Evolutionary conservation across 495 filamentous ascomycete genomes (phyloP).

Genomic region (Pseudoneurospora amorphoporcata): DNA sequence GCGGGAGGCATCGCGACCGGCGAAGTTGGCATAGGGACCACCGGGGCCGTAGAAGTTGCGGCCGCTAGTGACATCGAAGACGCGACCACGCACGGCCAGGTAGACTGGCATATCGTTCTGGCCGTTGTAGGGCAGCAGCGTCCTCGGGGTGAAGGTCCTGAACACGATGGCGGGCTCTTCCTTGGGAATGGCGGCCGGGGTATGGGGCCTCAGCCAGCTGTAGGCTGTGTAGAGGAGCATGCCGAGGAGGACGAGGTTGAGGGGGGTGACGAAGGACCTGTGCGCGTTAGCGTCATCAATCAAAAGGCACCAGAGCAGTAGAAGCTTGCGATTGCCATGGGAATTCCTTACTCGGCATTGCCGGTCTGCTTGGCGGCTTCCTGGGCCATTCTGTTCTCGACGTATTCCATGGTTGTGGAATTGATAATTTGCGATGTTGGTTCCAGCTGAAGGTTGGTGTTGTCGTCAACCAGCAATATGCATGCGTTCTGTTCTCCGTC

Average conservation of each 20-base stretch:
- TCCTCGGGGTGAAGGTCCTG: constrained; percentile 79
- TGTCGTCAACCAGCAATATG: background rate
- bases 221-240: constrained; percentile 63
- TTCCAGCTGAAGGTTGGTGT: background rate
- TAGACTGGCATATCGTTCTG: constrained; percentile 62
- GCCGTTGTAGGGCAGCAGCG: constrained; percentile 83
- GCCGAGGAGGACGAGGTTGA: constrained; percentile 66
- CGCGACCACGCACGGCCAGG: constrained; percentile 69
- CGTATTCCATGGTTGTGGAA: constrained; percentile 39
- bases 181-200: constrained; percentile 50
- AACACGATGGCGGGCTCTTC: constrained; percentile 70
- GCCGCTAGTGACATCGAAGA: constrained; percentile 81
- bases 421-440: background rate
- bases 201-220: constrained; percentile 48
- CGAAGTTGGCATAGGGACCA: constrained; percentile 89
- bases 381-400: constrained; percentile 43
- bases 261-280: constrained; percentile 58
- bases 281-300: constrained; percentile 18
- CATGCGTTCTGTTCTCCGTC: too few relatives aligned
- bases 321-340: background rate
- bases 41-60: constrained; percentile 90
- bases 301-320: background rate
- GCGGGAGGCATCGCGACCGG: constrained; percentile 84
- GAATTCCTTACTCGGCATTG: constrained; percentile 4
- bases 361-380: constrained; percentile 26